A percentile compares a stretch with the other conserved stretches of the same genome.
Conservation (phyloP, 805 yeast species). For the Cyberlindnera subsufficiens region DNA sequence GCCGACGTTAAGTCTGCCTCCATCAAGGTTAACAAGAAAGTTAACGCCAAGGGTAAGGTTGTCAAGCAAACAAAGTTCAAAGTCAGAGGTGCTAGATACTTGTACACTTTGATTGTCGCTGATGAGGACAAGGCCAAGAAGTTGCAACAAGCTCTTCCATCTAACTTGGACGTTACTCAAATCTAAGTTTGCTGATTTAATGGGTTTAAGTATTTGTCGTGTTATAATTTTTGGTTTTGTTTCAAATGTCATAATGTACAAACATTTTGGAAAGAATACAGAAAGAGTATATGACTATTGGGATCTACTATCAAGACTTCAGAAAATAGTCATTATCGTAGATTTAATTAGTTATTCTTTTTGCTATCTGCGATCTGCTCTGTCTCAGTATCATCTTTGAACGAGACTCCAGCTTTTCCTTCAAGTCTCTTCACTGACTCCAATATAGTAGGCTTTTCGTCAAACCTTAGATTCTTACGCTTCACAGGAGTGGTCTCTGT, state of each 20-base stretch:
- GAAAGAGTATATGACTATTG: no score
- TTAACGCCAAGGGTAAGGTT: slow-evolving; percentile 75
- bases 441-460: slow-evolving; percentile 28
- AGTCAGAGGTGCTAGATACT: slow-evolving; percentile 92
- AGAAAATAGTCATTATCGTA: background rate
- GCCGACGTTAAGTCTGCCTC: slow-evolving; percentile 90
- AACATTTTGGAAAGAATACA: background rate
- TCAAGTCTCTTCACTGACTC: slow-evolving; percentile 19
- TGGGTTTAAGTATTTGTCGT: background rate
- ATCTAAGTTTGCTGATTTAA: slow-evolving; percentile 25
- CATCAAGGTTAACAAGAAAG: slow-evolving; percentile 87
- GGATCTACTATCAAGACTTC: no score
- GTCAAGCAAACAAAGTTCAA: slow-evolving; percentile 97
- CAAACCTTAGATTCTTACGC: slow-evolving; percentile 40
- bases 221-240: slow-evolving; percentile 1
- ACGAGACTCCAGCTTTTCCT: slow-evolving; percentile 8
- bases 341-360: background rate
- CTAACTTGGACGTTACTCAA: slow-evolving; percentile 69
- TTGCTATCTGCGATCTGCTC: slow-evolving; percentile 2
- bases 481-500: slow-evolving; percentile 19
- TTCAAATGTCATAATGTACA: slow-evolving; percentile 2
- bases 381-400: slow-evolving; percentile 1
- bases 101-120: slow-evolving; percentile 92
- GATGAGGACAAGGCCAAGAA: slow-evolving; percentile 97
- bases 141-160: slow-evolving; percentile 96